Conservation (phyloP, 352 stramenopile species). For the Globisporangium perplexum region DNA sequence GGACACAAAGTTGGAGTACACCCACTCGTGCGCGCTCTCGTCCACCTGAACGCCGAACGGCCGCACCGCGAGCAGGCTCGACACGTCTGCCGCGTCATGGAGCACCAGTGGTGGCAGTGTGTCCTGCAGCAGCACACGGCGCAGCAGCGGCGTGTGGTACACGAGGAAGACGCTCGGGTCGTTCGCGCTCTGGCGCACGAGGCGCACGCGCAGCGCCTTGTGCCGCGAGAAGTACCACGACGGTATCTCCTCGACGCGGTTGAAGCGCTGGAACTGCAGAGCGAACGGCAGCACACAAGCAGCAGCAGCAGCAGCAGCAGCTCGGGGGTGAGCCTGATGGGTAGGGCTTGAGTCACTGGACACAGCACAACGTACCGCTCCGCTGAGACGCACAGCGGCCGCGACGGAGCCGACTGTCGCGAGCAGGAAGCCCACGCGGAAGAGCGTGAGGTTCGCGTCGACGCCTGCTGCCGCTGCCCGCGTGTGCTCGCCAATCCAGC, state of each 20-base stretch:
- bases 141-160: slow-evolving; percentile 71
- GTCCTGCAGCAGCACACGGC: slow-evolving; percentile 54
- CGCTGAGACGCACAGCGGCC: slow-evolving; percentile 44
- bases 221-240: slow-evolving; percentile 53
- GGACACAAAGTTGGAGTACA: slow-evolving; percentile 62
- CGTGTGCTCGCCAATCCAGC: slow-evolving; percentile 25
- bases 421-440: slow-evolving; percentile 49
- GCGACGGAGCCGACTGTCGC: slow-evolving; percentile 35
- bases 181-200: slow-evolving; percentile 53
- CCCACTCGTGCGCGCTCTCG: slow-evolving; percentile 57
- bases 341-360: too few species aligned
- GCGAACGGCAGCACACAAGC: not conserved
- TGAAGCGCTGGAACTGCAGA: slow-evolving; percentile 36
- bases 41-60: slow-evolving; percentile 73
- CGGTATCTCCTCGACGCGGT: slow-evolving; percentile 55
- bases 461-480: slow-evolving; percentile 40
- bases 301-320: too few species aligned
- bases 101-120: slow-evolving; percentile 33
- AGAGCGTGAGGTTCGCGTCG: slow-evolving; percentile 61
- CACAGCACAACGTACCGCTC: slow-evolving; percentile 31
- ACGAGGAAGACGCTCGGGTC: slow-evolving; percentile 80
- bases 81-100: slow-evolving; percentile 1
- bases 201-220: slow-evolving; percentile 68
- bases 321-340: too few species aligned
- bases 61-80: slow-evolving; percentile 45